These are phyloP conservation scores for Verbascum thapsus DNA, from an alignment of 257 asterid species.

Conservation along the genomic window DNA sequence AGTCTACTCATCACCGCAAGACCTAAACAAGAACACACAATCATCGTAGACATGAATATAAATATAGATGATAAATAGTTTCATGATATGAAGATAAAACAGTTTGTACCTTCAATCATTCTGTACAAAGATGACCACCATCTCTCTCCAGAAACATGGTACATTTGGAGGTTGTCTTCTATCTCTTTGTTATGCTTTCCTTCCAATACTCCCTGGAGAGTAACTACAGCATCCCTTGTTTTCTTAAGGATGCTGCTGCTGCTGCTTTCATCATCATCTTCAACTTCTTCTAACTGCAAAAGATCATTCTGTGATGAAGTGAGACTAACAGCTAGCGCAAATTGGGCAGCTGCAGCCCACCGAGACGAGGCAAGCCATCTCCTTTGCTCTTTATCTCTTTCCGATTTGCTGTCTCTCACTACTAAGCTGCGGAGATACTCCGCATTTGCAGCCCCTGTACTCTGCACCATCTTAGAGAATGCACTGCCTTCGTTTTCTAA, in stretches of 20 bases:
- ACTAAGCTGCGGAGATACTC: slow-evolving; percentile 47
- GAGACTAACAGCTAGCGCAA: slow-evolving; percentile 58
- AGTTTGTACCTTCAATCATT: slow-evolving; percentile 54
- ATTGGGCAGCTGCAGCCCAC: slow-evolving; percentile 71
- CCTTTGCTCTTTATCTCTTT: slow-evolving; percentile 43
- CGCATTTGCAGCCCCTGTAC: slow-evolving; percentile 57
- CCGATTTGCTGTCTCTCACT: slow-evolving; percentile 28
- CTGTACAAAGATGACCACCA: slow-evolving; percentile 69
- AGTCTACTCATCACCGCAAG: slow-evolving; percentile 49
- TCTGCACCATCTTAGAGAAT: slow-evolving; percentile 50
- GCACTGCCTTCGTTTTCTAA: slow-evolving; percentile 41
- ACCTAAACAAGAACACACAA: slow-evolving; percentile 34
- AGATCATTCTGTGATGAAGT: slow-evolving; percentile 67
- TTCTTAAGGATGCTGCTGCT: slow-evolving; percentile 59
- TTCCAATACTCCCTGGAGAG: slow-evolving; percentile 61
- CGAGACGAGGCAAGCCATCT: slow-evolving; percentile 64
- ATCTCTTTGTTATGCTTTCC: slow-evolving; percentile 57
- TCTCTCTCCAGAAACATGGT: slow-evolving; percentile 53
- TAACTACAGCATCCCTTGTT: slow-evolving; percentile 65
- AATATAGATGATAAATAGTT: not conserved
- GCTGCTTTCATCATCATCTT: slow-evolving; percentile 43
- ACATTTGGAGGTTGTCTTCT: slow-evolving; percentile 51
- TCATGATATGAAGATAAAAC: not conserved
- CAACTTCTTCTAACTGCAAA: slow-evolving; percentile 46
- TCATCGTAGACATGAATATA: not conserved